Evolutionary conservation across 1,284 basidiomycete genomes (phyloP).

Genomic region (Microbotryum silenes-acaulis): DNA sequence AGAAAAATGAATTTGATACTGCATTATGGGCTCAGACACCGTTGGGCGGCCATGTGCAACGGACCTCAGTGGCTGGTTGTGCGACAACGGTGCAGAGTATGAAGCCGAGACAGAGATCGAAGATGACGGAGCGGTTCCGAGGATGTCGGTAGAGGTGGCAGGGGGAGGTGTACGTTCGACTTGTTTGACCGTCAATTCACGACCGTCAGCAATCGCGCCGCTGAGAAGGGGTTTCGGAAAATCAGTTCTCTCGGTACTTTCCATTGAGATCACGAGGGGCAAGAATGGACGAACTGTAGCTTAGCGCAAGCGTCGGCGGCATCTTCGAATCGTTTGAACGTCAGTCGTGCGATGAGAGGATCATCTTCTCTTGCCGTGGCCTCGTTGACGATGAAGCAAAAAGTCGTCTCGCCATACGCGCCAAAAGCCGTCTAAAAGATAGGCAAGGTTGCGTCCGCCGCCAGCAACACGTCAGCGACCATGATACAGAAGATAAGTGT

Average conservation of each 20-base stretch:
- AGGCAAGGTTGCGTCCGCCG: background rate
- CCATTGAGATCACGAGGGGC: background rate
- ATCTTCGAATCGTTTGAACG: conserved; percentile 20
- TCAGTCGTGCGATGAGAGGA: conserved; percentile 21
- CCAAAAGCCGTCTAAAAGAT: conserved; percentile 27
- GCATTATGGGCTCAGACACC: too few relatives aligned
- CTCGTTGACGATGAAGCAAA: conserved; percentile 25
- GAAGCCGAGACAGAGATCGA: background rate
- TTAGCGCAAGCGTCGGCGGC: conserved; percentile 21
- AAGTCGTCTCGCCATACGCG: conserved; percentile 26
- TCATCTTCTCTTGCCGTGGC: conserved; percentile 1
- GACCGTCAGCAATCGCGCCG: conserved; percentile 30
- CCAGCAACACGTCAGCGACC: background rate
- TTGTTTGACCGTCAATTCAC: conserved; percentile 16
- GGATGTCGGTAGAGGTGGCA: conserved; percentile 1
- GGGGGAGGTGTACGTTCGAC: conserved; percentile 18
- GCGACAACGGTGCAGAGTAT: too few relatives aligned
- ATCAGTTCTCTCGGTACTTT: too few relatives aligned
- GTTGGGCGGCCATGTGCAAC: too few relatives aligned
- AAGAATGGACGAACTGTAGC: conserved; percentile 18
- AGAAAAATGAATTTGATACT: too few relatives aligned
- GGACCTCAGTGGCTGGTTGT: too few relatives aligned
- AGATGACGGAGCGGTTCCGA: background rate
- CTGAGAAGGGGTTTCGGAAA: conserved; percentile 1
- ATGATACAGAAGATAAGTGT: background rate